Conservation (phyloP, 768 basidiomycete genomes). For the Mycena metata region DNA sequence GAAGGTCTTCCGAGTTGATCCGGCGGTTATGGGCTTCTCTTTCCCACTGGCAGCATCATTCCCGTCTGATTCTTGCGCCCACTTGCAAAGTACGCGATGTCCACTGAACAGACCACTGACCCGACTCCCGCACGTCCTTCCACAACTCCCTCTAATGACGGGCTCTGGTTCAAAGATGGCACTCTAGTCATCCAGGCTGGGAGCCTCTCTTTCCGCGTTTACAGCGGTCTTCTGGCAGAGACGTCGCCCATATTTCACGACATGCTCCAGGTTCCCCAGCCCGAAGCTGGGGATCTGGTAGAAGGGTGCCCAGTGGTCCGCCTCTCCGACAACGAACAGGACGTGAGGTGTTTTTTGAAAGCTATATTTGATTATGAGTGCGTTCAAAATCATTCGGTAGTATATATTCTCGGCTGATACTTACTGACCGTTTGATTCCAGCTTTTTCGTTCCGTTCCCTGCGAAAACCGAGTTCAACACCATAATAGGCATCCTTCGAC, state of each 20-base stretch:
- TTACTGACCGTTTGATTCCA: not conserved
- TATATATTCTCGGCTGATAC: too few species aligned
- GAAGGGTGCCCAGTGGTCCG: slow-evolving; percentile 33
- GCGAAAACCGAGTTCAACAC: not conserved
- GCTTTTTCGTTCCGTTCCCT: slow-evolving; percentile 20
- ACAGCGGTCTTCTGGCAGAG: slow-evolving; percentile 25
- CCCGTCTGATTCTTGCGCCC: too few species aligned
- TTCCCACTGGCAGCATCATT: too few species aligned
- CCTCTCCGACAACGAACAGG: slow-evolving; percentile 13
- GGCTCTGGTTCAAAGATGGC: slow-evolving; percentile 32
- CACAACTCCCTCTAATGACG: too few species aligned
- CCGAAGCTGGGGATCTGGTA: not conserved
- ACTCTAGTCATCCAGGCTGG: slow-evolving; percentile 24
- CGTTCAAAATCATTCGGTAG: not conserved
- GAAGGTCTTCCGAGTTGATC: too few species aligned
- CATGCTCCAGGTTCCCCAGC: slow-evolving; percentile 30
- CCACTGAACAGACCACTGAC: too few species aligned
- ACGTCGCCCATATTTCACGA: slow-evolving; percentile 27
- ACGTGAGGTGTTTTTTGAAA: slow-evolving; percentile 24
- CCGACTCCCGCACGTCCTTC: too few species aligned
- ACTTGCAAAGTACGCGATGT: too few species aligned
- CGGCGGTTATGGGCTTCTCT: too few species aligned
- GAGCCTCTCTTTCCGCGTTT: slow-evolving; percentile 19
- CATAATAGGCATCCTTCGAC: slow-evolving; percentile 17
- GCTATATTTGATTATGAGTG: slow-evolving; percentile 29